A percentile compares a stretch with the other conserved stretches of the same genome.
Conservation (phyloP, 345 rosid genomes). For the Citrus australasica region DNA sequence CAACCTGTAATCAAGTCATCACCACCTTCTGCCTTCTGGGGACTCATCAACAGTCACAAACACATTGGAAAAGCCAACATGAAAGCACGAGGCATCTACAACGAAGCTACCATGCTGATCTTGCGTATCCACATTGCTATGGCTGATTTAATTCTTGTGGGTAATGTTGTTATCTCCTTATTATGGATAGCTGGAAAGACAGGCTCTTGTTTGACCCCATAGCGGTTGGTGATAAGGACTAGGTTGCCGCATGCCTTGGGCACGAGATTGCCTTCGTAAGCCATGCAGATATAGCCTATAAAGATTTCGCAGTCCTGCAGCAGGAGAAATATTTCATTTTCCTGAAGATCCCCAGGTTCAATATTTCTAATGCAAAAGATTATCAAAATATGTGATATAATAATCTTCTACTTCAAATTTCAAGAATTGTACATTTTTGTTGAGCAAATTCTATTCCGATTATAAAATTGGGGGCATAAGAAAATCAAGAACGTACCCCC, state of each 20-base stretch:
- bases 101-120: conserved; percentile 13
- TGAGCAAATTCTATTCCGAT: background rate
- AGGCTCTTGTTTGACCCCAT: conserved; percentile 11
- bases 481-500: conserved; percentile 53
- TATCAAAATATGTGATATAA: background rate
- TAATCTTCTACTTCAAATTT: background rate
- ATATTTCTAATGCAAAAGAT: background rate
- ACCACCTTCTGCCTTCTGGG: too few relatives aligned
- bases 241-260: conserved; percentile 53
- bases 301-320: conserved; percentile 72
- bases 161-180: conserved; percentile 25
- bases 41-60: background rate
- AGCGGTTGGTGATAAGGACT: conserved; percentile 12
- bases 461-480: background rate
- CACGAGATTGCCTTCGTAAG: conserved; percentile 45
- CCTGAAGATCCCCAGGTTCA: background rate
- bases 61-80: background rate
- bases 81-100: background rate
- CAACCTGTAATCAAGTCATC: too few relatives aligned
- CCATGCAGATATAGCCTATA: conserved; percentile 74
- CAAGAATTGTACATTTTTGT: background rate
- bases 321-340: background rate
- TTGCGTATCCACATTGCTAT: too few relatives aligned
- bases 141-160: background rate
- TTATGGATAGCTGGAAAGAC: conserved; percentile 32